Evolutionary conservation across 1,284 basidiomycete species (phyloP).

Genomic region (Trametes sp.): DNA sequence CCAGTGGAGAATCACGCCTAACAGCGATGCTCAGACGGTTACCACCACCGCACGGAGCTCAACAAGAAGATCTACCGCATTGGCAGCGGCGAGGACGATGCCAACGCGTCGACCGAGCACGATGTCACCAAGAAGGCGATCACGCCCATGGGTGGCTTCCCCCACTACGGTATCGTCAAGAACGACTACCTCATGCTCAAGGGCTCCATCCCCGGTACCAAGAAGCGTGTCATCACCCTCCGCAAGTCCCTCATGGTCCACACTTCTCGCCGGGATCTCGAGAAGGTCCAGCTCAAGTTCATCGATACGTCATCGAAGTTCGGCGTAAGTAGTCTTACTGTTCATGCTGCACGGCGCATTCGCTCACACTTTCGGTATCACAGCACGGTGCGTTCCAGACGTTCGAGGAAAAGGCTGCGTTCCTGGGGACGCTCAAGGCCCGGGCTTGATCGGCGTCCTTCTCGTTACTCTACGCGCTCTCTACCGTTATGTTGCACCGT

Average conservation of each 20-base stretch:
- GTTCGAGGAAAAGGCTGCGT: constrained; percentile 92
- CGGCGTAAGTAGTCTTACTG: constrained; percentile 62
- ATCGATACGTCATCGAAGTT: constrained; percentile 98
- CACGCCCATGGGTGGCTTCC: constrained; percentile 99
- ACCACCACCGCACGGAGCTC: constrained; percentile 98
- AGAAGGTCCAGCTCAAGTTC: constrained; percentile 99
- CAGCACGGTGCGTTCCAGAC: constrained; percentile 97
- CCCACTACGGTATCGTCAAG: constrained; percentile 98
- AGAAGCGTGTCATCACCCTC: constrained; percentile 97
- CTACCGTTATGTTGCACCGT: constrained; percentile 45
- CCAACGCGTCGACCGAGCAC: constrained; percentile 92
- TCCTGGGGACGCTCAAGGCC: constrained; percentile 92
- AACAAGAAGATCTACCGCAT: constrained; percentile 99
- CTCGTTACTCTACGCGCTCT: constrained; percentile 28
- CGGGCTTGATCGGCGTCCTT: constrained; percentile 54
- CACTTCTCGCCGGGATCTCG: constrained; percentile 88
- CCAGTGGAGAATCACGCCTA: too few relatives aligned
- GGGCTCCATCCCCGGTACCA: constrained; percentile 93
- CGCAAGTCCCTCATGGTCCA: constrained; percentile 90
- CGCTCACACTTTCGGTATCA: constrained; percentile 26
- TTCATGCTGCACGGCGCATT: neutral
- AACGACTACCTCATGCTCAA: constrained; percentile 98
- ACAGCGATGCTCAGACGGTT: constrained; percentile 73
- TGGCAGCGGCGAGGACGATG: constrained; percentile 81
- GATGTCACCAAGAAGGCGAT: constrained; percentile 96